phyloP scores from a whole-genome alignment of 164 flowering plant genomes.

The Nymphaea thermarum region DNA sequence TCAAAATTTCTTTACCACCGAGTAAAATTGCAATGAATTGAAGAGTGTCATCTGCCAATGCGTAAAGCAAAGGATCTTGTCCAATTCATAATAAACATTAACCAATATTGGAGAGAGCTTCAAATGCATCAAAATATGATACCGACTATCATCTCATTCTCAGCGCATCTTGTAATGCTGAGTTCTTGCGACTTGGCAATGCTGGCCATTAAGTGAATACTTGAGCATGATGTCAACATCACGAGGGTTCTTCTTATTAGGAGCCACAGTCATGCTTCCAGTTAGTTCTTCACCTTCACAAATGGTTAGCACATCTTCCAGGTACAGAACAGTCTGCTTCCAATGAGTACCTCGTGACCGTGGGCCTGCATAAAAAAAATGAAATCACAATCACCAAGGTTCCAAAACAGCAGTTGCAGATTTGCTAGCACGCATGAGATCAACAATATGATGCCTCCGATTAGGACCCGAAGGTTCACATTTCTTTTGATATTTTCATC shows the following conservation, averaged over 20 bases:
- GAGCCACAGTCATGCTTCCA: conserved; percentile 82
- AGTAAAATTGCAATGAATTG: too few relatives aligned
- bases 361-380: conserved; percentile 53
- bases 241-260: conserved; percentile 85
- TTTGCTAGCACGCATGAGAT: too few relatives aligned
- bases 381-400: not conserved
- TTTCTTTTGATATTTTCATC: not conserved
- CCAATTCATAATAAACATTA: too few relatives aligned
- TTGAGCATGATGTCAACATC: conserved; percentile 79
- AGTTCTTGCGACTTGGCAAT: conserved; percentile 43
- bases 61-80: not conserved
- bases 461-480: not conserved
- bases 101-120: not conserved
- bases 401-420: not conserved
- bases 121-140: not conserved
- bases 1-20: too few relatives aligned
- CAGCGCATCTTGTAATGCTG: conserved; percentile 80
- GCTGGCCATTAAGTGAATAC: conserved; percentile 64
- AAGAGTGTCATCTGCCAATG: not conserved
- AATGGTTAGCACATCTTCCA: conserved; percentile 82
- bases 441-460: too few relatives aligned
- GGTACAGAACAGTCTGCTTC: conserved; percentile 95
- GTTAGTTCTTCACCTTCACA: conserved; percentile 74
- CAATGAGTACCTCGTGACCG: conserved; percentile 83
- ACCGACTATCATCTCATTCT: not conserved